Conservation (phyloP, 306 rosid species). For the Casuarina glauca region DNA sequence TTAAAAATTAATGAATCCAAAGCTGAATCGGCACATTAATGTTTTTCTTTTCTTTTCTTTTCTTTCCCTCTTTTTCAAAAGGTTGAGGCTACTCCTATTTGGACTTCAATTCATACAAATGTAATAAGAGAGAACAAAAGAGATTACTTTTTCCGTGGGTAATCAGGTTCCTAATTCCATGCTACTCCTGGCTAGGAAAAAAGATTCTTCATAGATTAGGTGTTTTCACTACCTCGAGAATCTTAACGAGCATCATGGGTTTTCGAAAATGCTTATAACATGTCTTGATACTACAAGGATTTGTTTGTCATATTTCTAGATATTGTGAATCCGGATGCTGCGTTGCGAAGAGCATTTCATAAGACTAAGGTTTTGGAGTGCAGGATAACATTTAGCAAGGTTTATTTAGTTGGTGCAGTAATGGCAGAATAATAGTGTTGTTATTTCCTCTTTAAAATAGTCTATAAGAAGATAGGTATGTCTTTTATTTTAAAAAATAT, state of each 20-base stretch:
- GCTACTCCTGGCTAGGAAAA: background rate
- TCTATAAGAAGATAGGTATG: no score
- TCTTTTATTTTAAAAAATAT: no score
- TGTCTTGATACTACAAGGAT: background rate
- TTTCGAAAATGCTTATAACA: background rate
- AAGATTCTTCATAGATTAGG: background rate
- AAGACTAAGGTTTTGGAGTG: no score
- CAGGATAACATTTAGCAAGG: no score
- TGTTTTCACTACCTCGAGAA: constrained; percentile 9
- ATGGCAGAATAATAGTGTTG: no score
- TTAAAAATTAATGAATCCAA: no score
- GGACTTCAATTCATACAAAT: background rate
- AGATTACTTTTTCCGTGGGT: background rate
- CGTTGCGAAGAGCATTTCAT: no score
- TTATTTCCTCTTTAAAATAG: no score
- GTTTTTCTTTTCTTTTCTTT: background rate
- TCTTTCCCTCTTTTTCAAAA: background rate
- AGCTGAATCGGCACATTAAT: no score
- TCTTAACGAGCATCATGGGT: constrained; percentile 16
- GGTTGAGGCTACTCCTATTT: background rate
- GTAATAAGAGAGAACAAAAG: background rate
- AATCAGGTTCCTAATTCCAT: background rate
- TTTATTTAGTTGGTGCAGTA: no score
- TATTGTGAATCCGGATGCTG: no score
- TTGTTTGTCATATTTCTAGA: no score